A percentile compares a stretch with the other conserved stretches of the same genome.
Conservation (phyloP, 768 basidiomycete species). For the Pseudohyphozyma bogoriensis region DNA sequence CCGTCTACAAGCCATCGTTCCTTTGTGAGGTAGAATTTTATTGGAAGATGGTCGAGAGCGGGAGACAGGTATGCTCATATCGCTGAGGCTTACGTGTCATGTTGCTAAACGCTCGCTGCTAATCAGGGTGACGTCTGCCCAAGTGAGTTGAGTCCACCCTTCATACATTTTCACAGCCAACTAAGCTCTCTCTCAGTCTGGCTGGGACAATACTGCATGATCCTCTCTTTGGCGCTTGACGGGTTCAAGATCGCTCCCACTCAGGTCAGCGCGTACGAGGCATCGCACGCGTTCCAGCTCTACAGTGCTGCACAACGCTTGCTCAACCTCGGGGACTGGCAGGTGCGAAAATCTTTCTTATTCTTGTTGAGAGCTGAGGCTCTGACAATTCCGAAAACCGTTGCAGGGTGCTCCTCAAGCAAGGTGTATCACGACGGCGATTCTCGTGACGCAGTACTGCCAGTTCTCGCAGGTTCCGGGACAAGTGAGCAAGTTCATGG, state of each 20-base stretch:
- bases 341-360: background rate
- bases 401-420: background rate
- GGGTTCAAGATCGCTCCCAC: background rate
- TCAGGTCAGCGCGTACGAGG: background rate
- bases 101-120: no score
- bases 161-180: fast-evolving
- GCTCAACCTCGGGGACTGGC: constrained; percentile 4
- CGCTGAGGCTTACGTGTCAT: no score
- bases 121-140: background rate
- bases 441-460: constrained; percentile 9
- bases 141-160: no score
- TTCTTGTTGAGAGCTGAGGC: background rate
- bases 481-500: constrained; percentile 12
- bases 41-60: constrained; percentile 15
- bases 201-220: no score
- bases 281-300: background rate
- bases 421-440: background rate
- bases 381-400: background rate
- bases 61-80: no score
- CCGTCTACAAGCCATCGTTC: background rate
- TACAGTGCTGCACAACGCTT: constrained; percentile 14
- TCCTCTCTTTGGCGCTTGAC: constrained; percentile 14
- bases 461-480: background rate
- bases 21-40: constrained; percentile 2
- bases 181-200: no score